Base-by-base conservation (phyloP, 208 protist genomes). In the Leptomonas pyrrhocoris region DNA sequence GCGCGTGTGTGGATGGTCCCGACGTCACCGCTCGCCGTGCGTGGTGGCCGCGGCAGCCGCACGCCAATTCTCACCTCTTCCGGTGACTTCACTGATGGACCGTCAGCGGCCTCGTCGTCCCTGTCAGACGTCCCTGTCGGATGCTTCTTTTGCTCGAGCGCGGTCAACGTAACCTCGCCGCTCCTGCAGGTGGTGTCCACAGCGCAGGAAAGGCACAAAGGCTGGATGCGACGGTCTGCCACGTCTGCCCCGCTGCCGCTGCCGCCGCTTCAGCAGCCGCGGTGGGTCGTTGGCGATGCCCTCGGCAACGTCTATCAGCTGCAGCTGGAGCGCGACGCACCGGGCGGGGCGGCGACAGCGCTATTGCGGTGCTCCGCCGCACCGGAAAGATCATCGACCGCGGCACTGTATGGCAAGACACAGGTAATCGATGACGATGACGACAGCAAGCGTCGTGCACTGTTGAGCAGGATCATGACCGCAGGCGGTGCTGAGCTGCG, bases 271-370 rank as follows among this genome's bases (percentile, higher is more conserved):
- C 43, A 42, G 15, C 27, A 38, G 42, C 42, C 51, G 48, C 42
- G 66, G 36, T 90, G 87, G 75, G 69, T 94, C 25, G 86, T 71
- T 7, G 89, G 89, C 0, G 89, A 94, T 54, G 71, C 38, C 18
- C 76, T 94, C 19, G 89, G 89, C 23, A 91, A 92, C 64, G 62
- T 94, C 2, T 93, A 93, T 63, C 86, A 91, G 73, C 70, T 94
- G 42, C 73, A 61, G 40, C 74, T 92, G 11, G 53, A 84, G 36
- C 65, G 62, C 27, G 71, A 71, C 23, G 64, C 63, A 11, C 59
- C 46, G 38, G 49, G 53, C 19, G 46, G 27, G 2, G 11, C 53
- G 15, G 11, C 53, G 15, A 61, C 66, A 23, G 13, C n/a, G 36
- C 48, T 65, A 23, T 19, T 30, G 45, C 40, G n/a, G 12, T 38